phyloP scores from a whole-genome alignment of 2,329 filamentous ascomycete species.

The Calonectria hawksworthii region DNA sequence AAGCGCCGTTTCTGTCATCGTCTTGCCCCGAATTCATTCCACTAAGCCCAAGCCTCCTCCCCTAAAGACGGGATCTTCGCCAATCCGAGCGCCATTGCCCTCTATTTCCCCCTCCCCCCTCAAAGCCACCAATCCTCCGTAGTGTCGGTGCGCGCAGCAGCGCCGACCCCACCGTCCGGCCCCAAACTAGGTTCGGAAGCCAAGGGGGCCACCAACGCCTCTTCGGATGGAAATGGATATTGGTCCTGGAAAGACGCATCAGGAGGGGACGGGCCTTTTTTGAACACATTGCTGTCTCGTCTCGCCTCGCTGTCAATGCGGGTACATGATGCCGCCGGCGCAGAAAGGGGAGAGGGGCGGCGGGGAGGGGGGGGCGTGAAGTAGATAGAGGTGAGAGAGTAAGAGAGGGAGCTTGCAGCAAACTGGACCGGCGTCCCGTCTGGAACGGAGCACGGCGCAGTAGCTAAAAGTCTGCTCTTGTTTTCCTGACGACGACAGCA shows the following conservation, averaged over 20 bases:
- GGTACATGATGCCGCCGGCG: conserved; percentile 2
- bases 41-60: not conserved
- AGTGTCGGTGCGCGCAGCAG: not conserved
- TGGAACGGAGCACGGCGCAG: not conserved
- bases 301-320: not conserved
- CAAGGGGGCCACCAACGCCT: not conserved
- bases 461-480: conserved; percentile 2
- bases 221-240: not conserved
- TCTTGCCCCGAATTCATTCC: not conserved
- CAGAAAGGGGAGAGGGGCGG: not conserved
- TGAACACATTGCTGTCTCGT: not conserved
- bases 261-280: not conserved
- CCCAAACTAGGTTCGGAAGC: conserved; percentile 2
- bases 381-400: not conserved
- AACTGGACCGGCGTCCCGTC: not conserved
- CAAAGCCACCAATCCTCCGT: conserved; percentile 12
- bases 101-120: not conserved
- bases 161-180: not conserved
- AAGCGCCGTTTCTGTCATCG: conserved; percentile 13
- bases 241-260: not conserved
- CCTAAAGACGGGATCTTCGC: conserved; percentile 13
- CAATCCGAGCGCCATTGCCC: conserved; percentile 4
- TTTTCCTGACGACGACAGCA: not conserved
- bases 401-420: not conserved
- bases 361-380: not conserved